Evolutionary conservation across 2,329 filamentous ascomycete species (phyloP).

Genomic region (Venturiaceae sp.): DNA sequence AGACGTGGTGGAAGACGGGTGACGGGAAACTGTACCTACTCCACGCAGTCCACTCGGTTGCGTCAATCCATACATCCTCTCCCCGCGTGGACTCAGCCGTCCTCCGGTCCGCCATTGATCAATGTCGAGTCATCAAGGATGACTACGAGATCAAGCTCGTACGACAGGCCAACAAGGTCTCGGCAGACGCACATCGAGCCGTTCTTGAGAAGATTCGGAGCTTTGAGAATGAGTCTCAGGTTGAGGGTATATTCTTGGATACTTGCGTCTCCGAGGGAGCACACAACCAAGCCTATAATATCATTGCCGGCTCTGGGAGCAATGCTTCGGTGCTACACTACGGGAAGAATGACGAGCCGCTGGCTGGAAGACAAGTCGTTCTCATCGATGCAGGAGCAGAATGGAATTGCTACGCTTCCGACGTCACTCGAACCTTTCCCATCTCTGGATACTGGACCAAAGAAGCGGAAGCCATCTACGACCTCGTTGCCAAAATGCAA

Average conservation of each 20-base stretch:
- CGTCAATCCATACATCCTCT: not conserved
- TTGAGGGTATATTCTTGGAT: conserved; percentile 68
- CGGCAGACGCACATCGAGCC: conserved; percentile 63
- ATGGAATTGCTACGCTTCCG: conserved; percentile 75
- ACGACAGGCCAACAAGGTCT: conserved; percentile 70
- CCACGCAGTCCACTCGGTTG: conserved; percentile 27
- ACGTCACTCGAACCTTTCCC: conserved; percentile 84
- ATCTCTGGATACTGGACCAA: conserved; percentile 59
- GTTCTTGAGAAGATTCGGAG: conserved; percentile 51
- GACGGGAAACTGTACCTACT: conserved; percentile 24
- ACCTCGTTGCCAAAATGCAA: conserved; percentile 75
- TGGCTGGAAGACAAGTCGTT: conserved; percentile 61
- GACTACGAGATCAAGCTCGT: conserved; percentile 75
- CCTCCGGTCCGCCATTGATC: conserved; percentile 65
- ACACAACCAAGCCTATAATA: conserved; percentile 71
- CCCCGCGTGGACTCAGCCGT: conserved; percentile 9
- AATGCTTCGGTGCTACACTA: conserved; percentile 87
- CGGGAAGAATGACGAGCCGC: conserved; percentile 62
- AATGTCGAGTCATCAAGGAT: conserved; percentile 73
- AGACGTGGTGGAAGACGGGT: conserved; percentile 19
- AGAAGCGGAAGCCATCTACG: conserved; percentile 65
- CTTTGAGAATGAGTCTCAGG: conserved; percentile 68
- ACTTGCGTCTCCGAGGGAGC: conserved; percentile 65
- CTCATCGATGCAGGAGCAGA: conserved; percentile 85
- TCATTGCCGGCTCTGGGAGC: conserved; percentile 78